Base-by-base conservation (phyloP, 2,329 filamentous ascomycete genomes). In the Ilyonectria sp. region DNA sequence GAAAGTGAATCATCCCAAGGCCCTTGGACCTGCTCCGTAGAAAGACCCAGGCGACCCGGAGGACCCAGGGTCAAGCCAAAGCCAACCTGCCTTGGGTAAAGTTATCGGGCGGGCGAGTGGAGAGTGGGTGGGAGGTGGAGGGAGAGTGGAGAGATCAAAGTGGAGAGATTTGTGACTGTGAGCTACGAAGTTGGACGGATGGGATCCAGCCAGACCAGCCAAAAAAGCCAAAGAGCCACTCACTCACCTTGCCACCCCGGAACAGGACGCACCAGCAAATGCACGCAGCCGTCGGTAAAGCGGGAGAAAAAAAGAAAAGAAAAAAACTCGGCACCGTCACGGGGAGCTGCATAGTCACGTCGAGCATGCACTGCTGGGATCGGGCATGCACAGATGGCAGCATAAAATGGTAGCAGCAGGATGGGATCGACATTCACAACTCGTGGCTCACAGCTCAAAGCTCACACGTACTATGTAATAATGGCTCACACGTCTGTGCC, bases 1-100 rank as follows among this genome's bases (percentile, higher is more conserved):
- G 73, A 75, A 75, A 67, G 53, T 74, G 69, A 74, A 71, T 75
- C 73, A 74, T 71, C 60, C 71, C 62, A 58, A 50, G 47, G 31
- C 59, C 49, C 26, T 33, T 17, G 26, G 49, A 33, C 49, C 49
- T 31, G 15, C n/a, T 43, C 40, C 40, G 40, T 43, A 52, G 21
- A 31, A 52, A 33, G 17, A 33, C 49, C 49, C 49, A 33, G 31
- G n/a, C 33, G 26, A 35, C n/a, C 49, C 49, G 29, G 21, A 49
- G 23, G 46, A 15, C 21, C 47, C 62, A 62, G 64, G 49, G 61
- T 54, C 50, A 60, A 66, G 35, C 40, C 33, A 60, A 33, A 55
- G 46, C 62, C 37, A 58, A 37, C 26, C 62, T 65, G 47, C 46
- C 33, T 60, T 65, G 62, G 59, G 53, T 47, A 66, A 62, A 58